These are phyloP conservation scores for Lecanicillium sp. DNA, from an alignment of 2,329 filamentous ascomycete genomes.

Conservation along the genomic window DNA sequence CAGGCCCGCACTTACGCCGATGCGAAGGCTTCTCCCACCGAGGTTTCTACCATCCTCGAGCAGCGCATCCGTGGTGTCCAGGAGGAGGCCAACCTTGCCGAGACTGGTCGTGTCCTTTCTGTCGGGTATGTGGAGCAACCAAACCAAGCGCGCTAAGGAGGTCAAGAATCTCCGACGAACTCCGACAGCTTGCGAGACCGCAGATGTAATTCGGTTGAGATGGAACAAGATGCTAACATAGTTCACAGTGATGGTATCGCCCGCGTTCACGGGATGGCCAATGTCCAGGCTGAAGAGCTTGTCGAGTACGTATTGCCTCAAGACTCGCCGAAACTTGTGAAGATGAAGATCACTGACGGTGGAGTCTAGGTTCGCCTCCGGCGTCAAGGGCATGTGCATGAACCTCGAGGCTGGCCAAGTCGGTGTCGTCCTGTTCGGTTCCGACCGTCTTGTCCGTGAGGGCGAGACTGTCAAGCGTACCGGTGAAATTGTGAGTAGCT, in stretches of 20 bases:
- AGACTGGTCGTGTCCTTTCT: constrained; percentile 97
- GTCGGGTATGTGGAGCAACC: constrained; percentile 73
- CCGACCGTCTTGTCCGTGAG: constrained; percentile 99
- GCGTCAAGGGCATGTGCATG: constrained; percentile 99
- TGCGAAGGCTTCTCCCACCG: constrained; percentile 90
- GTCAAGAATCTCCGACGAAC: neutral
- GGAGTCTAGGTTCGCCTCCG: constrained; percentile 80
- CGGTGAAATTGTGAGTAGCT: constrained; percentile 83
- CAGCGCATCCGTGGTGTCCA: constrained; percentile 98
- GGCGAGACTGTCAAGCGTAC: constrained; percentile 99
- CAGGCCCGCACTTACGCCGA: constrained; percentile 87
- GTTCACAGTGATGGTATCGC: constrained; percentile 92
- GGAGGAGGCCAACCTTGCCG: constrained; percentile 91
- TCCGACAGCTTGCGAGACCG: neutral
- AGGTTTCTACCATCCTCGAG: constrained; percentile 99
- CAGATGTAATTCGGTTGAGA: neutral
- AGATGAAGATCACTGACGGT: too few species aligned
- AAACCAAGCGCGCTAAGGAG: neutral
- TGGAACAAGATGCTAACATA: neutral
- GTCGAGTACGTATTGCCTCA: constrained; percentile 73
- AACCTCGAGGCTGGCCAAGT: constrained; percentile 99
- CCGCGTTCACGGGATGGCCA: constrained; percentile 99
- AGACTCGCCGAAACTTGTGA: constrained; percentile 6
- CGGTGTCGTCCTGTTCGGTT: constrained; percentile 99
- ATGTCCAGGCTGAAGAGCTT: constrained; percentile 99